These are phyloP conservation scores for Mucor sp. DNA, from an alignment of 371 early-diverging fungal species.

Conservation along the genomic window DNA sequence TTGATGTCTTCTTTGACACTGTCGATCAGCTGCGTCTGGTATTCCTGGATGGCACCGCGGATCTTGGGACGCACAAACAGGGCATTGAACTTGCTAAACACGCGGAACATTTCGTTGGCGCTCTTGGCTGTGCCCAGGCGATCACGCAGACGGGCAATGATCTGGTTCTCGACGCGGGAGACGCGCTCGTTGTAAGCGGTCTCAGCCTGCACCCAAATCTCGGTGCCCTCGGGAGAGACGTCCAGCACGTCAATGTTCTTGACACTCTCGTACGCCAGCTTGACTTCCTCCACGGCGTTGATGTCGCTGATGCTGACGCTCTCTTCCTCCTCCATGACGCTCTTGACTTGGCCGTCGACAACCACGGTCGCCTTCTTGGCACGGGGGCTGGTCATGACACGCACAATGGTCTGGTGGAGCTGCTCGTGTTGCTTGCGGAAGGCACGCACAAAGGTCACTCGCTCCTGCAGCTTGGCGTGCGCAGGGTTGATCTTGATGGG, in stretches of 20 bases:
- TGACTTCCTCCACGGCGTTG: constrained; percentile 89
- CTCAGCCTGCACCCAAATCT: constrained; percentile 92
- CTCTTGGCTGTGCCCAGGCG: constrained; percentile 93
- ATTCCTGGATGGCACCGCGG: constrained; percentile 98
- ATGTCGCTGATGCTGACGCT: constrained; percentile 67
- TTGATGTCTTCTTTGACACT: constrained; percentile 97
- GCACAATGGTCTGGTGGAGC: constrained; percentile 90
- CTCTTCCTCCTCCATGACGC: constrained; percentile 58
- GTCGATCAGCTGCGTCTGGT: constrained; percentile 96
- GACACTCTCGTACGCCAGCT: constrained; percentile 90
- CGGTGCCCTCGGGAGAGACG: constrained; percentile 92
- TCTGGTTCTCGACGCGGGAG: constrained; percentile 95
- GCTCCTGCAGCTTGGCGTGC: constrained; percentile 93
- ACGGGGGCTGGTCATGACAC: constrained; percentile 83
- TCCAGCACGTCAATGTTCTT: constrained; percentile 95
- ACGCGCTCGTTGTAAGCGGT: constrained; percentile 94
- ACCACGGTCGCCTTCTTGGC: constrained; percentile 57
- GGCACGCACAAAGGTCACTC: constrained; percentile 83
- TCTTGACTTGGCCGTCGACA: constrained; percentile 53
- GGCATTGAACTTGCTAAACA: constrained; percentile 98
- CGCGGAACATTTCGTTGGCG: constrained; percentile 98
- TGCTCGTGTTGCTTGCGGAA: constrained; percentile 97
- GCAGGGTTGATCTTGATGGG: constrained; percentile 93
- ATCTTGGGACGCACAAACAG: constrained; percentile 98
- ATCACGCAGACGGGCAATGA: constrained; percentile 93